Conservation (phyloP, 2,329 filamentous ascomycete genomes). For the Alternaria conjuncta region DNA sequence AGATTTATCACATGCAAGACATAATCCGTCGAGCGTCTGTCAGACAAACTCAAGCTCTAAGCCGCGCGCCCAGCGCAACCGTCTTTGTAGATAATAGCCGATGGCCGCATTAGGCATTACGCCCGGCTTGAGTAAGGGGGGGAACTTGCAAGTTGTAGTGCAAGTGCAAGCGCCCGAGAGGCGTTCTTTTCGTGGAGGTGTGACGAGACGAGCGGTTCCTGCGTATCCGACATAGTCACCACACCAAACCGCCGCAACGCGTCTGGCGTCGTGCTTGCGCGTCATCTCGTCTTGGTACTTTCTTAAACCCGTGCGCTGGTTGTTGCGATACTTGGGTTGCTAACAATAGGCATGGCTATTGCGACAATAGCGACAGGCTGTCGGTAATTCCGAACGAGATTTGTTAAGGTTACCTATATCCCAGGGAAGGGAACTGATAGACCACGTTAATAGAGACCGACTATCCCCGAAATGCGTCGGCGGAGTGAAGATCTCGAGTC, state of each 20-base stretch:
- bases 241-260: background rate
- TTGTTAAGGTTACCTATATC: background rate
- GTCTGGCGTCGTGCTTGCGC: background rate
- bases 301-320: background rate
- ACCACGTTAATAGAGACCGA: background rate
- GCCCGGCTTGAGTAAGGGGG: slow-evolving; percentile 1
- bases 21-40: background rate
- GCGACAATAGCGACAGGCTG: background rate
- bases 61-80: background rate
- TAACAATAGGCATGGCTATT: slow-evolving; percentile 1
- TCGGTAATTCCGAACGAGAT: background rate
- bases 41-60: background rate
- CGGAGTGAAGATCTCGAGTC: background rate
- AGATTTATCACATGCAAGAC: slow-evolving; percentile 12
- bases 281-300: background rate
- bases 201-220: slow-evolving; percentile 5
- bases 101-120: slow-evolving; percentile 2
- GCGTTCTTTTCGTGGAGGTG: background rate
- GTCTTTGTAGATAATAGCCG: background rate
- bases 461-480: background rate
- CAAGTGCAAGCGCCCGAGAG: background rate
- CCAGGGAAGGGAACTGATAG: background rate
- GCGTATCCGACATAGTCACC: background rate
- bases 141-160: background rate
- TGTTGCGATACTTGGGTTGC: background rate